Evolutionary conservation across 1,284 basidiomycete species (phyloP), one percentile per base, ranked within the genome.

Genomic region (Apiotrichum sp.): DNA sequence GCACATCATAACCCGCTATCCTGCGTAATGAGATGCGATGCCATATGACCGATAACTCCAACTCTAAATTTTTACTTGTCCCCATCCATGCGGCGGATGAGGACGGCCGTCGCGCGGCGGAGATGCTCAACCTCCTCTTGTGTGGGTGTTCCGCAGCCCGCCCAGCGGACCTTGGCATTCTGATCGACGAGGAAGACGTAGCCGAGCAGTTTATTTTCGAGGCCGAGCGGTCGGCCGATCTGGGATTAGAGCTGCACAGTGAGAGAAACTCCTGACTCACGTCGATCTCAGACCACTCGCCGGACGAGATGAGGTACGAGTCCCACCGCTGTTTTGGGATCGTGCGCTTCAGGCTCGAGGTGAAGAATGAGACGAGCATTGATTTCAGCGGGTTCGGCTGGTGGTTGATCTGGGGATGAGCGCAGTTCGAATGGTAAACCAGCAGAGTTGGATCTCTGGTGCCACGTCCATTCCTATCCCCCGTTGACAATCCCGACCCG

Each of bases 141-240:
- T 59, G 83, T 86, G 0, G 93, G 88, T 67, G 89, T 87, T 1
- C 86, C 92, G 62, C 90, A 88, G 3, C 85, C 95, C 1, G 89
- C 95, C 96, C 95, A 98, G 16, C 96, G 83, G 50, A 98, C 83
- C 71, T 85, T 89, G 58, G 85, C 76, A 57, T 88, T 83, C 67
- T 86, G 82, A 67, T 97, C 95, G 22, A 98, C 83, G 7, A 98
- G 80, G 70, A 88, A 98, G 9, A 95, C 86, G 69, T 97, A 97
- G 3, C 93, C 96, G 36, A 98, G 84, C 64, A 91, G 86, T 69
- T 87, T 87, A 77, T 98, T 98, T 47, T 84, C 83, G 79, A 96
- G 86, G 0, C 89, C 89, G 48, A 97, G 76, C 1, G 86, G 84
- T 22, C 75, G 55, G 32, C 65, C 67, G 41, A 76, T 70, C 61